A percentile compares a stretch with the other conserved stretches of the same genome.
These are phyloP conservation scores for Extremus antarcticus DNA, from an alignment of 495 filamentous ascomycete genomes.

Conservation along the genomic window DNA sequence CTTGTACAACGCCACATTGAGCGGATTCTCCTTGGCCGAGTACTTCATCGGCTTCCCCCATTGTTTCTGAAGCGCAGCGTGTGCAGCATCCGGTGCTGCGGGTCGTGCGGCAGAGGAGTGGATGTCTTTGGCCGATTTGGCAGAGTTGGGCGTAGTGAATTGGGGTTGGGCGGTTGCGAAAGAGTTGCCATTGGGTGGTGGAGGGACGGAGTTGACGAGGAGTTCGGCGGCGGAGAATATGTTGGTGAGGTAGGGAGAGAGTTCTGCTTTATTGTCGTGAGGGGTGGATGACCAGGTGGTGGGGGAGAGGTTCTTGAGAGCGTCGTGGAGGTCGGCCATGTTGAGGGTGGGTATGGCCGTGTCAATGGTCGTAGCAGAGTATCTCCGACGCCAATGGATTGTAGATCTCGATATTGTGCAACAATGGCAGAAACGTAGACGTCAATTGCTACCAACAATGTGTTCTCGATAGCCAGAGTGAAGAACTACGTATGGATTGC, in stretches of 20 bases:
- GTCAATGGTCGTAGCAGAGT: too few relatives aligned
- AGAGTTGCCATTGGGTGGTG: constrained; percentile 33
- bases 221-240: constrained; percentile 55
- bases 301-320: constrained; percentile 64
- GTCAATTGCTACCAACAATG: too few relatives aligned
- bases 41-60: constrained; percentile 81
- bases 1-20: constrained; percentile 71
- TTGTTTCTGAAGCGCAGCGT: constrained; percentile 53
- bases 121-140: constrained; percentile 38
- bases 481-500: too few relatives aligned
- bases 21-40: constrained; percentile 58
- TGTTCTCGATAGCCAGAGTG: too few relatives aligned
- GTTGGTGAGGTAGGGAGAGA: constrained; percentile 44
- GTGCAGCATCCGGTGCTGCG: constrained; percentile 36
- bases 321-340: constrained; percentile 47
- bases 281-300: constrained; percentile 55
- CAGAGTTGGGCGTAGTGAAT: constrained; percentile 31
- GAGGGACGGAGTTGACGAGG: constrained; percentile 68
- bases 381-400: too few relatives aligned
- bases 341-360: neutral
- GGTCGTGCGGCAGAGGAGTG: constrained; percentile 43
- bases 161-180: constrained; percentile 28
- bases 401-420: too few relatives aligned
- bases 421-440: too few relatives aligned
- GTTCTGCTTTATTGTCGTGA: constrained; percentile 33